A percentile compares a stretch with the other conserved stretches of the same genome.
These are phyloP conservation scores for Phytophthora tubulina DNA, from an alignment of 352 stramenopile genomes.

Conservation along the genomic window DNA sequence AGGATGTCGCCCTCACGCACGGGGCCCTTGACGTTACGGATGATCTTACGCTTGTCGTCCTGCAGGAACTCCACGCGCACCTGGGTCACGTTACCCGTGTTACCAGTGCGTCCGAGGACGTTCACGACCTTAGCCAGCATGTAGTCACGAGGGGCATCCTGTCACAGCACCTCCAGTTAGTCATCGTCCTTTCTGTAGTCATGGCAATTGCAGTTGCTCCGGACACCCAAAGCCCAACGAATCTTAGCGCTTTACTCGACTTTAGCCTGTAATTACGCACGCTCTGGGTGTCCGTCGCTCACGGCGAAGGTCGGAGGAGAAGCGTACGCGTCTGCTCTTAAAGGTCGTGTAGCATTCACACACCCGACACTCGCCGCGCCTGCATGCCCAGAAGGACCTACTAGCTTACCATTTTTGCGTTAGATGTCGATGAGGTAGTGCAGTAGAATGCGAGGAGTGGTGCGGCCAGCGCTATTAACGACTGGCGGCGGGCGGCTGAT, in stretches of 20 bases:
- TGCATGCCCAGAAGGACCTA: slow-evolving; percentile 1
- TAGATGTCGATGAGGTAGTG: slow-evolving; percentile 90
- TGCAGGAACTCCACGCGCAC: slow-evolving; percentile 99
- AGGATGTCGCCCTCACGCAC: slow-evolving; percentile 99
- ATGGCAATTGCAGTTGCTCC: not conserved
- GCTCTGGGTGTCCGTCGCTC: slow-evolving; percentile 5
- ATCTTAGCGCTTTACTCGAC: slow-evolving; percentile 17
- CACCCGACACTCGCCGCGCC: not conserved
- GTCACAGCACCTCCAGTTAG: slow-evolving; percentile 33
- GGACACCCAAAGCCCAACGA: slow-evolving; percentile 8
- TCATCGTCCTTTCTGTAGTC: slow-evolving; percentile 14
- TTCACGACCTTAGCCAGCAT: slow-evolving; percentile 99
- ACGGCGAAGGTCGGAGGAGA: slow-evolving; percentile 11
- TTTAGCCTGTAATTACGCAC: slow-evolving; percentile 28
- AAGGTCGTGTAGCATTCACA: not conserved
- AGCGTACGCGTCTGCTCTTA: slow-evolving; percentile 12
- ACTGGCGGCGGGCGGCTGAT: slow-evolving; percentile 15
- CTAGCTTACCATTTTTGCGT: slow-evolving; percentile 76
- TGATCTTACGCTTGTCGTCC: slow-evolving; percentile 98
- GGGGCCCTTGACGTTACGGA: slow-evolving; percentile 99
- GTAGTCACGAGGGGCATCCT: slow-evolving; percentile 91
- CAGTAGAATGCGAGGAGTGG: slow-evolving; percentile 69
- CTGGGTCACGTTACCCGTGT: slow-evolving; percentile 99
- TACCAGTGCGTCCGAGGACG: slow-evolving; percentile 99
- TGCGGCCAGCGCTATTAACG: slow-evolving; percentile 24